Conservation (phyloP, 2,329 filamentous ascomycete genomes). For the Colletotrichum theobromicola region DNA sequence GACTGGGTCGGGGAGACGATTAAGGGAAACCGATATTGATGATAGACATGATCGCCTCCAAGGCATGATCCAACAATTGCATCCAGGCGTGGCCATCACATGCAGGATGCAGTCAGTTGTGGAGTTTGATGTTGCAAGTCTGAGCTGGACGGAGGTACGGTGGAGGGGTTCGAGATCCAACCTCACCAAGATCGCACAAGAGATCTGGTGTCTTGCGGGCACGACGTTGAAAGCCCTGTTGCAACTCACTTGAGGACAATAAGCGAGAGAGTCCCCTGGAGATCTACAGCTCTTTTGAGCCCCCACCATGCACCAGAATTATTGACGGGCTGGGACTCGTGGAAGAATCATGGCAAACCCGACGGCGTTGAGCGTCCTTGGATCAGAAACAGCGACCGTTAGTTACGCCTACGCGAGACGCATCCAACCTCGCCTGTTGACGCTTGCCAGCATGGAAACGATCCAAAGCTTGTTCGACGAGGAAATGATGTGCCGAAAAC, state of each 20-base stretch:
- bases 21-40: background rate
- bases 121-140: background rate
- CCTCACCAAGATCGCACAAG: background rate
- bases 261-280: slow-evolving; percentile 5
- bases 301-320: slow-evolving; percentile 1
- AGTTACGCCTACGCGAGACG: background rate
- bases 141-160: background rate
- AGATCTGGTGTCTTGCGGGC: background rate
- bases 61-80: background rate
- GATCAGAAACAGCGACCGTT: background rate
- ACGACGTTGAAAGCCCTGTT: background rate
- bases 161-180: background rate
- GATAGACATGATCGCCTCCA: background rate
- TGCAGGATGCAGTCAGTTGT: background rate
- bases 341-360: background rate
- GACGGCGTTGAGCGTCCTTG: background rate
- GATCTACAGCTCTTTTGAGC: background rate
- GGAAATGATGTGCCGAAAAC: background rate
- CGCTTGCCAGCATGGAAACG: background rate
- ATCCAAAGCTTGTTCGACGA: background rate
- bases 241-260: background rate
- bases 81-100: background rate
- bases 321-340: background rate
- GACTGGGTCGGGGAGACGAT: background rate
- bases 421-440: background rate